Base-by-base conservation (phyloP, 2,329 filamentous ascomycete genomes). In the Apiospora phragmitis region DNA sequence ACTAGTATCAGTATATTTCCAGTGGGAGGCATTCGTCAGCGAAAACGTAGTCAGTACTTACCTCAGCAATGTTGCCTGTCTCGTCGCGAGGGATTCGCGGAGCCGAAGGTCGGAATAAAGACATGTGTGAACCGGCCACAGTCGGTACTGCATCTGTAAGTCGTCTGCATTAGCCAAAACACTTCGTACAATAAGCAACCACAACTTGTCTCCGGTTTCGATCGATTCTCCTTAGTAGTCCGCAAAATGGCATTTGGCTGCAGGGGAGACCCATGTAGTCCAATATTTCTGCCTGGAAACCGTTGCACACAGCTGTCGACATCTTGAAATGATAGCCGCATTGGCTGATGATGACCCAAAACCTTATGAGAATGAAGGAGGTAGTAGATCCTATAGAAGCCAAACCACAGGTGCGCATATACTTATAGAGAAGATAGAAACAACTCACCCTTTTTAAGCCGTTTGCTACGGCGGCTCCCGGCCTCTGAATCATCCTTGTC, bases 121-220 rank as follows among this genome's bases (percentile, higher is more conserved):
- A 96, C 94, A 98, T 98, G 83, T 98, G 94, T 68, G 95, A 98
- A 69, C 96, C 96, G 74, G 94, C 94, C 75, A 99, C 94, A 43
- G 94, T 97, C 59, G 95, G 94, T 45, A 91, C 88, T 59, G 86
- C 85, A 81, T 90, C 88, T 86, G 79, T 74, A 81, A 72, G 76
- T 76, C 74, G 77, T 70, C 14, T 75, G 74, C 72, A 79, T 83
- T 82, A 84, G 83, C 79, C 71, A 71, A 59, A 66, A 70, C 70
- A 29, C 69, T 72, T 71, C 47, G 70, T 70, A 68, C 75, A 79
- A 79, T 77, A 62, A 76, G 71, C n/a, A 70, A 62, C 11, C 24
- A 47, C 16, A 35, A 2, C 32, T n/a, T 12, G 32, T 62, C 21
- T 62, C 32, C 18, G 32, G 21, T n/a, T 18, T 18, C 16, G 16